Evolutionary conservation across 2,329 filamentous ascomycete genomes (phyloP), one percentile per base, ranked within the genome.

Genomic region (Colletotrichum sp.): DNA sequence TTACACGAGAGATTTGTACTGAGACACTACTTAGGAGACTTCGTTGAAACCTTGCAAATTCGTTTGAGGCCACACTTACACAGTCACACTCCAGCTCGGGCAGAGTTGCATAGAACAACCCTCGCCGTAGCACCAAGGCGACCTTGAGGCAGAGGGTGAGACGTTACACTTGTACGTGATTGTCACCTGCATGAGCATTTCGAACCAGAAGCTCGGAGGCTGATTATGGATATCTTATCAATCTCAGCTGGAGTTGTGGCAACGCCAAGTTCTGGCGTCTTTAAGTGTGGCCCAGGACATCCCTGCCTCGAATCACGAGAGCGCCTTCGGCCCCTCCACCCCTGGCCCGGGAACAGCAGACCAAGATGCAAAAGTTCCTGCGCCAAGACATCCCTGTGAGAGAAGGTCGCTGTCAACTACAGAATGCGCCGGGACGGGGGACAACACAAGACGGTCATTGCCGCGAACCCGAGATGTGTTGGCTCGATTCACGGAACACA

Each of bases 281-380:
- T 48, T 15, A 44, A 44, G 63, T 66, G 63, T 66, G 64, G 64
- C 11, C 64, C 64, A 66, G 19, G 39, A 66, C 64, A 66, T 66
- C 64, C 64, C 39, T 44, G 64, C 13, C 36, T 22, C 6, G 36
- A 22, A 52, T 66, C 64, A 66, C 64, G 39, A 44, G 64, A 32
- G 36, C 22, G 34, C 34, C 9, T 48, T 52, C 12, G 22, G n/a
- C 44, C 44, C 44, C n/a, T 13, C 44, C 44, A 52, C 44, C 64
- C 36, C 27, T 22, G 39, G 19, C 36, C 19, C 27, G n/a, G 36
- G 25, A 34, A 27, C 27, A 27, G 36, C 64, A 16, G 39, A 66
- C 64, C 39, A 52, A 66, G 64, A 22, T 28, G 27, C 64, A 66
- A 66, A 66, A 66, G 64, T 66, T 52, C 64, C 64, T 11, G 36